Base-by-base conservation (phyloP, 495 filamentous ascomycete genomes). In the Penicillium daleae region DNA sequence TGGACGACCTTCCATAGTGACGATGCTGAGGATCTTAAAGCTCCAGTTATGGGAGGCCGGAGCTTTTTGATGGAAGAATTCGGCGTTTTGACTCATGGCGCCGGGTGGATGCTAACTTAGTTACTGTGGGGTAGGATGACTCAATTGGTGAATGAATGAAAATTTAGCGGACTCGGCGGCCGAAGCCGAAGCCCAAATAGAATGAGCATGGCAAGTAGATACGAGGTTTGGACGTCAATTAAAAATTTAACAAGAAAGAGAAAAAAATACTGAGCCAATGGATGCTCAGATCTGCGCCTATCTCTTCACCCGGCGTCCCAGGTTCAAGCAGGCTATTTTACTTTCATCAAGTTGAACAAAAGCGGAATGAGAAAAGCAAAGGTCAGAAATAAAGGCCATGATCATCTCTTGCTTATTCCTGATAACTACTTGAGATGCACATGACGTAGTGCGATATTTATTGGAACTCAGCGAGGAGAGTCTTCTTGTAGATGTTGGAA, bases 1-100 rank as follows among this genome's bases (percentile, higher is more conserved):
- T 21, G 54, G 15, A 1, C 22, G 57, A 21, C 61, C 58, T 59
- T 64, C 64, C 24, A n/a, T 54, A 10, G 22, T 27, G 29, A 22
- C 3, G 2, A 39, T 39, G 12, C 12, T 31, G 40, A 4, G 17
- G 19, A 6, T 6, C 4, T 26, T 13, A 7, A 32, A 27, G 10
- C 0, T 24, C 2, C 4, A 12, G 19, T 24, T 21, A 17, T 22
- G 46, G 22, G 13, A 29, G 24, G 24, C 6, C 42, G 19, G 13
- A 6, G 8, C 24, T 27, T 49, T 50, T 37, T 51, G 33, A 40
- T 40, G 7, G 9, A 10, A 22, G 10, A 5, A 17, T 9, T 40
- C 12, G 19, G 44, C 35, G 39, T 48, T 48, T 35, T 59, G 42
- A 57, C 37, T 57, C 56, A 57, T 35, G 3, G 55, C 22, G 33